Conservation (phyloP, 1,284 basidiomycete species). For the Irpex sp. region DNA sequence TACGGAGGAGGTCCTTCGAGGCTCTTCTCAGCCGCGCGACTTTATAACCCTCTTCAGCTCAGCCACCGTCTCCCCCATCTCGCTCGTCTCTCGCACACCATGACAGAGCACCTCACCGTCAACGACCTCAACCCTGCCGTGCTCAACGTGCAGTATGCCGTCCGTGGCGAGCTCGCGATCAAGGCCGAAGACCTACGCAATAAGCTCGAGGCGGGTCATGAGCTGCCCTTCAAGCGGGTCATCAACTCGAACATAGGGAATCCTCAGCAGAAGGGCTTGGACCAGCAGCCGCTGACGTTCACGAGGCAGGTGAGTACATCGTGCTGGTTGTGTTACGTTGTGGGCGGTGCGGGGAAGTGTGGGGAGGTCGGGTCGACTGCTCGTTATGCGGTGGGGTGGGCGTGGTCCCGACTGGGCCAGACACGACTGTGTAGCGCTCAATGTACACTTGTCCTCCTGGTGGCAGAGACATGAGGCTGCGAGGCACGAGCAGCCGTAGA, state of each 20-base stretch:
- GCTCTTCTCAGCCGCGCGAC: neutral
- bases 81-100: constrained; percentile 18
- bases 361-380: neutral
- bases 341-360: neutral
- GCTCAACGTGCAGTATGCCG: constrained; percentile 90
- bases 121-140: constrained; percentile 80
- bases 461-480: neutral
- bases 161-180: constrained; percentile 94
- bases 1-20: neutral
- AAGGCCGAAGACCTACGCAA: constrained; percentile 84
- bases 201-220: constrained; percentile 53
- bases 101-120: constrained; percentile 52
- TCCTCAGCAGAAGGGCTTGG: constrained; percentile 91
- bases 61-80: neutral
- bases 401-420: neutral
- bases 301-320: constrained; percentile 70
- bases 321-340: neutral
- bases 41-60: neutral
- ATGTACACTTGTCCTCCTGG: neutral
- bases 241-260: constrained; percentile 98
- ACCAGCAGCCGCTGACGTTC: constrained; percentile 93
- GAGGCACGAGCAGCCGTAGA: neutral
- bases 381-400: neutral
- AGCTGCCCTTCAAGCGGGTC: constrained; percentile 83
- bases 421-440: neutral